Base-by-base conservation (phyloP, 225 moss, liverwort and hornwort species). In the Rhytidiadelphus loreus region DNA sequence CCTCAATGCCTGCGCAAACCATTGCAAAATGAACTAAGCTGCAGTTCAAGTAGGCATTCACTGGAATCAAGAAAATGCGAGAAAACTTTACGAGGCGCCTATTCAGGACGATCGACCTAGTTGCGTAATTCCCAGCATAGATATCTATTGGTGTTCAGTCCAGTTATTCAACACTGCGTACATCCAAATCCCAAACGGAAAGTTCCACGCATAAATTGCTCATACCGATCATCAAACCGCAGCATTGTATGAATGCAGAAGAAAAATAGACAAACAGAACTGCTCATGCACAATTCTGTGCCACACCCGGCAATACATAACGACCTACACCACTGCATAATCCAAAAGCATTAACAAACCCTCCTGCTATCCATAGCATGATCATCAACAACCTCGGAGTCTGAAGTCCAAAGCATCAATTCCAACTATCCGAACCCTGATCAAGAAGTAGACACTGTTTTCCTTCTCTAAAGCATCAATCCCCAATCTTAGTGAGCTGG, bases 1-100 rank as follows among this genome's bases (percentile, higher is more conserved):
- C 77, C 94, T 93, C 89, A 94, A 86, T 57, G 94, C 91, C 94
- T 94, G 94, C 86, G 81, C 61, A n/a, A 64, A 78, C 35, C 66
- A 87, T 82, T 85, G 20, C 33, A 92, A 75, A 81, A 62, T 33
- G 62, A 32, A 72, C 79, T 82, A 74, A 85, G 66, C 79, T 59
- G 60, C 46, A 89, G 55, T 77, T 82, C 59, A 35, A 85, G 71
- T 17, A 53, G 50, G 56, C n/a, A 57, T 70, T 77, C 77, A 53
- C 73, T 41, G 44, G 65, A 86, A 48, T 60, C 28, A 32, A 75
- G 46, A 7, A 64, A 87, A 41, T 12, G 39, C 4, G 13, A 35
- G 28, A 41, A 58, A 69, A 77, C 30, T 68, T 63, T 37, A 19
- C 24, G 48, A 37, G 19, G 33, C 7, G 4, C 19, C 69, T 85